Evolutionary conservation across 1,284 basidiomycete species (phyloP).

Genomic region (Trichosporon coremiiforme): DNA sequence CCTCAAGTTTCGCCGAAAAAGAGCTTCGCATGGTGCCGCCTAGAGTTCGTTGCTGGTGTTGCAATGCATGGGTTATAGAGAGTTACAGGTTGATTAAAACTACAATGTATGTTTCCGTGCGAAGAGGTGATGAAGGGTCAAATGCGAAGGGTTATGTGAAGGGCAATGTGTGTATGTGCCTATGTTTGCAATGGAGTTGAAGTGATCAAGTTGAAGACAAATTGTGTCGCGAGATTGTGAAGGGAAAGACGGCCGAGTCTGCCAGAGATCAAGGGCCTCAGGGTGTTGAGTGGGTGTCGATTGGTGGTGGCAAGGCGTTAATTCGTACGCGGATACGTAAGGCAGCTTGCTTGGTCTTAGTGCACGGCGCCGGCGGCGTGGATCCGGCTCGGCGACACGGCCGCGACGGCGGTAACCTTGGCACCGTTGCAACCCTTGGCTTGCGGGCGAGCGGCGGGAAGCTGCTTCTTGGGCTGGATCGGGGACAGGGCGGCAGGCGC

Average conservation of each 20-base stretch:
- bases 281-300: background rate
- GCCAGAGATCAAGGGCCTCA: constrained; percentile 13
- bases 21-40: background rate
- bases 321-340: background rate
- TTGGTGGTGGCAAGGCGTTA: background rate
- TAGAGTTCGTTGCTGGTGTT: background rate
- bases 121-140: background rate
- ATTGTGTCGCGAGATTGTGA: background rate
- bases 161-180: background rate
- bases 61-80: background rate
- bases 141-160: background rate
- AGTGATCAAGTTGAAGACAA: background rate
- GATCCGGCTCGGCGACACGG: constrained; percentile 7
- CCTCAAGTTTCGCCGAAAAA: background rate
- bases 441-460: background rate
- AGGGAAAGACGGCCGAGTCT: constrained; percentile 11
- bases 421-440: constrained; percentile 10
- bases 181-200: background rate
- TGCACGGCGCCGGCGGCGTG: constrained; percentile 7
- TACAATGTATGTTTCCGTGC: constrained; percentile 4
- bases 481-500: background rate
- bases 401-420: background rate
- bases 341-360: background rate
- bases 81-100: background rate
- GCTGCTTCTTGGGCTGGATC: constrained; percentile 15